phyloP scores from a whole-genome alignment of 345 rosid species.

The Gossypium longicalyx region DNA sequence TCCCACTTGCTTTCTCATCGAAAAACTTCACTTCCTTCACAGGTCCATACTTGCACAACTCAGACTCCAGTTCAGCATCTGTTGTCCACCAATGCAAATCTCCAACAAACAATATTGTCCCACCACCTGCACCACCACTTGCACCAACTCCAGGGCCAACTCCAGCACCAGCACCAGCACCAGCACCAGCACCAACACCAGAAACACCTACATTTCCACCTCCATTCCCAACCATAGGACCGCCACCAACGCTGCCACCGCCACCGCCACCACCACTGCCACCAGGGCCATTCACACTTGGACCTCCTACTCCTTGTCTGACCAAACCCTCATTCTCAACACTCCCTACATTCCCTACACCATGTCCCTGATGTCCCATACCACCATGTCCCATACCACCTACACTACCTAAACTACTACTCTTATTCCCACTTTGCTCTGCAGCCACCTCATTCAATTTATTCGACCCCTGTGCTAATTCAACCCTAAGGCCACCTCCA shows the following conservation, averaged over 20 bases:
- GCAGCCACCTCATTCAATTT: neutral
- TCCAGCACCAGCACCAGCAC: too few relatives aligned
- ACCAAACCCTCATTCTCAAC: neutral
- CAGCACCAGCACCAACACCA: neutral
- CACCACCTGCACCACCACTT: neutral
- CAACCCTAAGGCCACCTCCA: conserved; percentile 11
- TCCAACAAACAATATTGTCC: conserved; percentile 10
- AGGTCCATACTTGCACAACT: conserved; percentile 7
- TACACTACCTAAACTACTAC: neutral
- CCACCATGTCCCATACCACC: conserved; percentile 4
- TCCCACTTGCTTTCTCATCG: conserved; percentile 10
- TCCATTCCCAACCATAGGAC: neutral
- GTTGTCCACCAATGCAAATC: conserved; percentile 14
- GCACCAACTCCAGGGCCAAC: neutral
- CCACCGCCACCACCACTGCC: neutral
- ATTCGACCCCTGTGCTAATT: neutral
- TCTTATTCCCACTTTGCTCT: neutral
- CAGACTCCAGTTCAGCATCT: conserved; percentile 5
- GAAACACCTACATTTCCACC: neutral
- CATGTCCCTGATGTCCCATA: conserved; percentile 1
- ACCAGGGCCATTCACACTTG: neutral
- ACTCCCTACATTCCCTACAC: neutral
- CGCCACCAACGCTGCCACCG: neutral
- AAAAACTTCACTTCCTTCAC: conserved; percentile 13
- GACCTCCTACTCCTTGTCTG: neutral